Evolutionary conservation across 2,329 filamentous ascomycete genomes (phyloP).

Genomic region (Leptographium radiaticola): DNA sequence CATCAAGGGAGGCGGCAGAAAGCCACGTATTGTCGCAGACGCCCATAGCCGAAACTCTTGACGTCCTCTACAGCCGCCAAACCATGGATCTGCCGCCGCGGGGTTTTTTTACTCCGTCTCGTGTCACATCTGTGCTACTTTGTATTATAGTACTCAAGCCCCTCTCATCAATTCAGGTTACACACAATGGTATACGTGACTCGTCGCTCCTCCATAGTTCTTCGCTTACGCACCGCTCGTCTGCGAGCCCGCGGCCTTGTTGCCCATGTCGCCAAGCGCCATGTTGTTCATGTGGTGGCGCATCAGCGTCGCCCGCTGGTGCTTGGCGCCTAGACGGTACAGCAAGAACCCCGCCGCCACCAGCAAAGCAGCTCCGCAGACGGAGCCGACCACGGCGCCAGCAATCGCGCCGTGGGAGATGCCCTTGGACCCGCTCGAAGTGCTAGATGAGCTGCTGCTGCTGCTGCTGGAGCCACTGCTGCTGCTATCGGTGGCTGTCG

Average conservation of each 20-base stretch:
- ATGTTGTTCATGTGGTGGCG: slow-evolving; percentile 7
- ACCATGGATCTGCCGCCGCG: no score
- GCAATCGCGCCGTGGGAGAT: slow-evolving; percentile 21
- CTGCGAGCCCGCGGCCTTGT: neutral
- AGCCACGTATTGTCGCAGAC: no score
- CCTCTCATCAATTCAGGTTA: no score
- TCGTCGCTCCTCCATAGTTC: no score
- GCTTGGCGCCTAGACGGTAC: slow-evolving; percentile 6
- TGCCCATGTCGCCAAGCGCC: slow-evolving; percentile 2
- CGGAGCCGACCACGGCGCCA: slow-evolving; percentile 22
- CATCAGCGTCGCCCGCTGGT: slow-evolving; percentile 4
- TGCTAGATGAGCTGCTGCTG: neutral
- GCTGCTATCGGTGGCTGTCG: neutral
- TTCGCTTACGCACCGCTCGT: neutral
- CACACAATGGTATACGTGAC: no score
- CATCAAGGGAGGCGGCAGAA: no score
- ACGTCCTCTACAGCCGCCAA: no score
- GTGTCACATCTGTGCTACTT: no score
- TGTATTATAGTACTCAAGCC: no score
- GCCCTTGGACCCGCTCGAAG: slow-evolving; percentile 7
- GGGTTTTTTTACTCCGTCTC: no score
- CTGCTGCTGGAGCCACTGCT: neutral
- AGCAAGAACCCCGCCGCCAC: neutral
- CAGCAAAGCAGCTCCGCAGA: slow-evolving; percentile 14
- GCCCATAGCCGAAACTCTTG: no score